phyloP scores from a whole-genome alignment of 306 rosid species.

The Quercus bicolor region DNA sequence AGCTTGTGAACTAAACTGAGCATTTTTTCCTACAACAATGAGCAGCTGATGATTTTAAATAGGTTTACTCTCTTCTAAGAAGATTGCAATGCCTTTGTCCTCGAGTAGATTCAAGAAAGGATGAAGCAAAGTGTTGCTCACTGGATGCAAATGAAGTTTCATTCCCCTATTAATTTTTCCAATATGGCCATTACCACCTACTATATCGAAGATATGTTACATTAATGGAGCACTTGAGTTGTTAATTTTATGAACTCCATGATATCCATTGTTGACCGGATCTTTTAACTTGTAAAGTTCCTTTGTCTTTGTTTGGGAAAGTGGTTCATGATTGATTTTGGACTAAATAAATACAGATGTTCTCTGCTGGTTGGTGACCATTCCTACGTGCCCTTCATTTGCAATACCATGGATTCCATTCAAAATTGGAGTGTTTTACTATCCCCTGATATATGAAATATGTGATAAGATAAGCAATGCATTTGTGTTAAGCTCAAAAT shows the following conservation, averaged over 20 bases:
- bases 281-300: slow-evolving; percentile 25
- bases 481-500: not conserved
- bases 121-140: not conserved
- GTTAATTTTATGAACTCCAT: not conserved
- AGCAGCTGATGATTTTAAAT: too few species aligned
- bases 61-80: not conserved
- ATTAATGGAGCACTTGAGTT: not conserved
- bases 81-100: not conserved
- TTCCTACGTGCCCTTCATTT: not conserved
- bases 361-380: not conserved
- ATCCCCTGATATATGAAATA: not conserved
- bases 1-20: too few species aligned
- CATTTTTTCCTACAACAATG: too few species aligned
- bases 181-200: slow-evolving; percentile 10
- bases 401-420: slow-evolving; percentile 23
- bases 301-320: not conserved
- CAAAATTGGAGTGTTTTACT: not conserved
- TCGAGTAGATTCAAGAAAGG: not conserved
- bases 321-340: slow-evolving; percentile 14
- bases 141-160: not conserved
- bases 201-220: not conserved
- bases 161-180: not conserved
- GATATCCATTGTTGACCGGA: slow-evolving; percentile 4
- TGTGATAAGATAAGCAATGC: not conserved
- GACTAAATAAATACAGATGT: not conserved